Evolutionary conservation across 139 green algal species (phyloP), one percentile per base, ranked within the genome.

Genomic region (Zygnema circumcarinatum): DNA sequence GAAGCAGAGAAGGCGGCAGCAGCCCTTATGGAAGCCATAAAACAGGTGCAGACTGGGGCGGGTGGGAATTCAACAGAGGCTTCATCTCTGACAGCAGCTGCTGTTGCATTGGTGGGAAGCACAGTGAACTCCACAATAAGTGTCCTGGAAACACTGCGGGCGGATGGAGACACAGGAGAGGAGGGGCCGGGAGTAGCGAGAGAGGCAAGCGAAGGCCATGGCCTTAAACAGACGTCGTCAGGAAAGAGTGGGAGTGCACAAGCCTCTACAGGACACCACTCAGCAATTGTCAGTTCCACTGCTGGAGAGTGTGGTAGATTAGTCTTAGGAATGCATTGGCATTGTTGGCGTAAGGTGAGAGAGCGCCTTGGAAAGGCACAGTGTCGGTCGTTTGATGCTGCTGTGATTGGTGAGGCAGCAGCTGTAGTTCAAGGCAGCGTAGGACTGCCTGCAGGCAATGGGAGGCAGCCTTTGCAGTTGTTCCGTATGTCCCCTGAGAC

Each of bases 401-500:
- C 42, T 33, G 79, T 83, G 3, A 22, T 86, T 21, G 62, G 11
- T 39, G 79, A 74, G 7, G 79, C 69, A 32, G 29, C 20, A 16
- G 62, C n/a, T 33, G 22, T 73, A 29, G 69, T 86, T 2, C 79
- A 35, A 52, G 75, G 36, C 20, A 52, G 2, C 20, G 7, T 40
- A 25, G 32, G 20, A 2, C 7, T 3, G 32, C 3, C 36, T 33
- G 20, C 32, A 20, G 75, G 39, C 7, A 62, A 22, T 2, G 32
- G 36, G 32, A 62, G 75, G 7, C 36, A 47, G 7, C 38, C 75
- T 36, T 53, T 35, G 3, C 39, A 16, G 2, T 3, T 53, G 2
- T 83, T 83, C 20, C 20, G 38, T 31, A 83, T 83, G 75, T 83
- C 75, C 36, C 75, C 75, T 42, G 75, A 83, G 32, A 83, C 75